These are phyloP conservation scores for Paraphoma chrysanthemicola DNA, from an alignment of 2,329 filamentous ascomycete genomes.

Conservation along the genomic window DNA sequence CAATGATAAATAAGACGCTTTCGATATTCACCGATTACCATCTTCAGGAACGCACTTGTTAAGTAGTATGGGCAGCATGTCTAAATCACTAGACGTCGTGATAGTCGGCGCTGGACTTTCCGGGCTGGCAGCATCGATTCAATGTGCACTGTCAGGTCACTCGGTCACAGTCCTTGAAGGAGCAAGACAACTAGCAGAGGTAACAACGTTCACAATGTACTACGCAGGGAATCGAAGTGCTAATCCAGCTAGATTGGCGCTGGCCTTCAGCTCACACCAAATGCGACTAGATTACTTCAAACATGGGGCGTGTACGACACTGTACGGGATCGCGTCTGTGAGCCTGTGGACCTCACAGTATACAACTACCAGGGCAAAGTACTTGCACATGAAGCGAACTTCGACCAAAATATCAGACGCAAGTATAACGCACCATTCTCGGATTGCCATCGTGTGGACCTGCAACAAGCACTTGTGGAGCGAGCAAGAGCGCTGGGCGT, in stretches of 20 bases:
- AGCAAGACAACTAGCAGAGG: constrained; percentile 52
- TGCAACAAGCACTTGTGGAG: constrained; percentile 62
- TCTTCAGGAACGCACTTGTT: background rate
- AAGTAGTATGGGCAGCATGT: constrained; percentile 7
- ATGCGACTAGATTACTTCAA: constrained; percentile 57
- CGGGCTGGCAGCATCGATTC: constrained; percentile 53
- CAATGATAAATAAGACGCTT: background rate
- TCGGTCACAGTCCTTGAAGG: constrained; percentile 53
- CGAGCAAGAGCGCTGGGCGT: constrained; percentile 63
- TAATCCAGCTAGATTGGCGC: constrained; percentile 38
- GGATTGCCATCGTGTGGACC: constrained; percentile 68
- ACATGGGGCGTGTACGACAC: constrained; percentile 58
- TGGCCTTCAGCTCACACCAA: constrained; percentile 46
- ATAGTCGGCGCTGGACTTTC: constrained; percentile 51
- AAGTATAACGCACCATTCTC: constrained; percentile 66
- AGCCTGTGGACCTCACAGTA: constrained; percentile 59
- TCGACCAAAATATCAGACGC: constrained; percentile 59
- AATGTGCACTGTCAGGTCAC: constrained; percentile 49
- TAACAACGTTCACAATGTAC: constrained; percentile 17
- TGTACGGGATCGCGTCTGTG: constrained; percentile 47
- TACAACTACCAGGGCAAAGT: constrained; percentile 60
- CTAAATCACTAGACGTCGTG: constrained; percentile 29
- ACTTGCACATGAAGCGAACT: constrained; percentile 60
- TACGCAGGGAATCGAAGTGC: background rate
- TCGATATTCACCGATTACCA: background rate